A percentile compares a stretch with the other conserved stretches of the same genome.
These are phyloP conservation scores for Salvia splendens DNA, from an alignment of 257 asterid species.

Conservation along the genomic window DNA sequence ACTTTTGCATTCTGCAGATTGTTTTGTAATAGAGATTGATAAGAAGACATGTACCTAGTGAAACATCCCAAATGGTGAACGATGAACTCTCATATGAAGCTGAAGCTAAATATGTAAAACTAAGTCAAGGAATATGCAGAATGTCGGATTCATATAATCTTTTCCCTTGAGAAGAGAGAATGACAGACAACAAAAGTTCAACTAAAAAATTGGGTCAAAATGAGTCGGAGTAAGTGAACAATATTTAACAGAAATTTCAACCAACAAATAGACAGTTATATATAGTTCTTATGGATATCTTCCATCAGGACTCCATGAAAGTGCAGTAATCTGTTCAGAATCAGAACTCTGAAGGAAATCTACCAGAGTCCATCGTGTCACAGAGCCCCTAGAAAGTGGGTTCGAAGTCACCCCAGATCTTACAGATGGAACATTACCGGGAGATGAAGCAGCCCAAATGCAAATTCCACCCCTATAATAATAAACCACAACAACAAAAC, in stretches of 20 bases:
- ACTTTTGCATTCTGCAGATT: not conserved
- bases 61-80: constrained; percentile 95
- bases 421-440: constrained; percentile 77
- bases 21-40: constrained; percentile 15
- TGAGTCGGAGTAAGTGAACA: not conserved
- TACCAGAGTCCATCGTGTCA: constrained; percentile 77
- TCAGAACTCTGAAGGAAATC: constrained; percentile 83
- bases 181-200: constrained; percentile 1
- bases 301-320: constrained; percentile 99
- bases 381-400: constrained; percentile 77
- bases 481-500: constrained; percentile 32
- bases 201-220: not conserved
- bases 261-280: constrained; percentile 11
- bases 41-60: constrained; percentile 66
- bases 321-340: constrained; percentile 73
- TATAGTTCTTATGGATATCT: constrained; percentile 63
- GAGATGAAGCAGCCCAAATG: constrained; percentile 94
- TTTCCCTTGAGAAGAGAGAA: not conserved
- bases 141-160: not conserved
- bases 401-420: constrained; percentile 70
- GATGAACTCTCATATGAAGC: constrained; percentile 89
- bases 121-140: constrained; percentile 52
- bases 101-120: constrained; percentile 82
- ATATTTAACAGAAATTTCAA: constrained; percentile 4
- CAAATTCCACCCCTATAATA: constrained; percentile 85